These are phyloP conservation scores for Pleurotus giganteus DNA, from an alignment of 768 basidiomycete species.

Conservation along the genomic window DNA sequence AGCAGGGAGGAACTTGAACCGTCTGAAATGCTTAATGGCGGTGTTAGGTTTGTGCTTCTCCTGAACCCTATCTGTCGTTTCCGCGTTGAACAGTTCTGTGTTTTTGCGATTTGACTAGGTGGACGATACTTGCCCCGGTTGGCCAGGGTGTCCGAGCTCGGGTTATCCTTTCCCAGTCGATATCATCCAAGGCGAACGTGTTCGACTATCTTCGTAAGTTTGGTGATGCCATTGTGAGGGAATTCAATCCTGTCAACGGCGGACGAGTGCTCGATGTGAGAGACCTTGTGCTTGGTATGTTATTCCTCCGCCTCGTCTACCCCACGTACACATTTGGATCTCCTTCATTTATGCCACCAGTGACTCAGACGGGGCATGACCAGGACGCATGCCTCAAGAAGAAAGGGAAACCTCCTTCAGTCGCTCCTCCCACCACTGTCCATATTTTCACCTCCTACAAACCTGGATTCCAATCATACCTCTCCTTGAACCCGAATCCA, in stretches of 20 bases:
- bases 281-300: neutral
- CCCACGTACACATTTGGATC: neutral
- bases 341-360: neutral
- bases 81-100: too few relatives aligned
- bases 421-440: neutral
- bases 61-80: neutral
- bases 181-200: neutral
- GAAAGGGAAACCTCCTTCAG: neutral
- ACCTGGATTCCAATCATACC: neutral
- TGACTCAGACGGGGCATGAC: constrained; percentile 1
- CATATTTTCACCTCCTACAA: neutral
- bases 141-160: neutral
- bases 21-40: constrained; percentile 1
- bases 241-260: neutral
- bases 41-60: neutral
- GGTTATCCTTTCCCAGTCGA: neutral
- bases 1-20: neutral
- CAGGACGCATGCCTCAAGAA: neutral
- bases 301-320: neutral
- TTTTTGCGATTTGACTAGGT: neutral
- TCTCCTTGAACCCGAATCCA: neutral
- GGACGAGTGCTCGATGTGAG: neutral
- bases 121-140: neutral
- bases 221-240: neutral
- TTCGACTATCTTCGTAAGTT: neutral